Conservation (phyloP, 768 basidiomycete species). For the Russula ochroleuca region DNA sequence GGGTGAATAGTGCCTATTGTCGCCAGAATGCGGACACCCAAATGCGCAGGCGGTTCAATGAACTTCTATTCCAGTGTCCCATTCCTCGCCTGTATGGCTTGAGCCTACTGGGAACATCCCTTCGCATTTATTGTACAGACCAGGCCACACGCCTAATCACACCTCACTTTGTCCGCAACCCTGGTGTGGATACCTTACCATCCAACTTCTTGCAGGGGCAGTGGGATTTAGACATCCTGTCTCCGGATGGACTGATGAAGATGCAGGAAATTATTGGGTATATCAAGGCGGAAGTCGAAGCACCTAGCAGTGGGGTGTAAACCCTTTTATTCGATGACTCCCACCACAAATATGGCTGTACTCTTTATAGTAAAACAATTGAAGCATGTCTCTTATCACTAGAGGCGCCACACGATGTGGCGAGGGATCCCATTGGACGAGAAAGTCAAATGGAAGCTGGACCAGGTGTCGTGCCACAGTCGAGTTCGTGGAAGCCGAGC, state of each 20-base stretch:
- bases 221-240: slow-evolving; percentile 6
- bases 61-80: neutral
- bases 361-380: no score
- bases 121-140: slow-evolving; percentile 6
- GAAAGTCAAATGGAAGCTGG: no score
- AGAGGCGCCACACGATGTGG: no score
- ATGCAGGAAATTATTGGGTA: slow-evolving; percentile 7
- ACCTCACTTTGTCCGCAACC: neutral
- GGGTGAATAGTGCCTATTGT: neutral
- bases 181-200: neutral
- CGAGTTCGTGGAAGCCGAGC: no score
- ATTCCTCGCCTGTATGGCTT: slow-evolving; percentile 12
- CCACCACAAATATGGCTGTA: no score
- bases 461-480: no score
- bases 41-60: neutral
- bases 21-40: neutral
- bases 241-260: slow-evolving; percentile 3
- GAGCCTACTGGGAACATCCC: slow-evolving; percentile 5
- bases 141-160: neutral
- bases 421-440: no score
- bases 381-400: no score
- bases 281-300: slow-evolving; percentile 1
- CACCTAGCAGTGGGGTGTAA: neutral
- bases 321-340: neutral
- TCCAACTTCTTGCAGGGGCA: slow-evolving; percentile 1